A percentile compares a stretch with the other conserved stretches of the same genome.
Conservation (phyloP, 257 asterid genomes). For the Nicotiana knightiana region DNA sequence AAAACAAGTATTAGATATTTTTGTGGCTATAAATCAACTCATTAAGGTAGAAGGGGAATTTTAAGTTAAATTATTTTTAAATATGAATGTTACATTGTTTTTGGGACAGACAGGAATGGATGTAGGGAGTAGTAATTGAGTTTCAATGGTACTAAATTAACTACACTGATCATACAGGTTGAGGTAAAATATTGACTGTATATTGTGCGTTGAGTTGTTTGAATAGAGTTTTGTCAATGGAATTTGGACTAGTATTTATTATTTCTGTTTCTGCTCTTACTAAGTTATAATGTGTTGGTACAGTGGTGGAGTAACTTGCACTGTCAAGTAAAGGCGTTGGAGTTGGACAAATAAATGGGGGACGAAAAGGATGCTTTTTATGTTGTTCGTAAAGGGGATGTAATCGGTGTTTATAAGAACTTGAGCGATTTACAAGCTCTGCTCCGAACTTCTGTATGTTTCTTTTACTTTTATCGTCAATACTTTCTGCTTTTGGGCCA, state of each 20-base stretch:
- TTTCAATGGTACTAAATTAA: neutral
- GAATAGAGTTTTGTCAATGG: neutral
- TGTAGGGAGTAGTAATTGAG: neutral
- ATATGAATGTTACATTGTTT: too few species aligned
- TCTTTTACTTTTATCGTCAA: neutral
- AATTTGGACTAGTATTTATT: neutral
- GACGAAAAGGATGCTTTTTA: slow-evolving; percentile 87
- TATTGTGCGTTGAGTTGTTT: neutral
- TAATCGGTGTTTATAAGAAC: slow-evolving; percentile 79
- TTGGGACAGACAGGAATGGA: too few species aligned
- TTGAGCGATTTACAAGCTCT: slow-evolving; percentile 76
- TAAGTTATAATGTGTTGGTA: neutral
- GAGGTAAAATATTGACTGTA: neutral
- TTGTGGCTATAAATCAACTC: too few species aligned
- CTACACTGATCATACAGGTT: too few species aligned
- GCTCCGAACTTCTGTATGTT: slow-evolving; percentile 62
- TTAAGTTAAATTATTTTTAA: too few species aligned
- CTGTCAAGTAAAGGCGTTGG: neutral
- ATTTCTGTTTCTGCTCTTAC: neutral
- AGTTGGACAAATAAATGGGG: slow-evolving; percentile 40
- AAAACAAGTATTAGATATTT: too few species aligned
- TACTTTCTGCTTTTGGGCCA: neutral
- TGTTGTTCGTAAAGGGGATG: slow-evolving; percentile 73
- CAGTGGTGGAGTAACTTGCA: neutral
- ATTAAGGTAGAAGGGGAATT: too few species aligned